Evolutionary conservation across 2,329 filamentous ascomycete genomes (phyloP).

Genomic region (Ascochyta viciae-villosae): DNA sequence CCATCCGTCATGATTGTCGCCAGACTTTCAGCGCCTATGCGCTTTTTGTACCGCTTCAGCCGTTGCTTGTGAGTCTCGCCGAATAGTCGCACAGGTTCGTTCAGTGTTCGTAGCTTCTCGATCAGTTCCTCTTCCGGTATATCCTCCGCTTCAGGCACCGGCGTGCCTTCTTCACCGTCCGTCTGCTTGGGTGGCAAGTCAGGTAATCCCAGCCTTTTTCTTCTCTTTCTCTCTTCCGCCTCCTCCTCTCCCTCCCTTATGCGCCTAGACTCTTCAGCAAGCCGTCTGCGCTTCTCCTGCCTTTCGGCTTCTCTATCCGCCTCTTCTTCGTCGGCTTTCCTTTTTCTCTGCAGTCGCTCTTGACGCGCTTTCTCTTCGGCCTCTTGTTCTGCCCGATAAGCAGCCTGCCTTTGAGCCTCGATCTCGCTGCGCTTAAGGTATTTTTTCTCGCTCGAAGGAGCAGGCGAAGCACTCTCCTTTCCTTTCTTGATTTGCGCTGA

Average conservation of each 20-base stretch:
- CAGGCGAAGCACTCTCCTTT: conserved; percentile 59
- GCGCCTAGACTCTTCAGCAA: conserved; percentile 80
- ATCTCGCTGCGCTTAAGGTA: conserved; percentile 85
- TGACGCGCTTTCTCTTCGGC: conserved; percentile 74
- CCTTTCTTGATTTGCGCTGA: conserved; percentile 88
- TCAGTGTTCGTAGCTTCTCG: conserved; percentile 70
- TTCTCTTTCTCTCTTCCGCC: conserved; percentile 73
- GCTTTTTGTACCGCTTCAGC: conserved; percentile 72
- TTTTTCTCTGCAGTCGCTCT: conserved; percentile 76
- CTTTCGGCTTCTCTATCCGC: conserved; percentile 71
- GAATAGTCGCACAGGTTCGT: conserved; percentile 78
- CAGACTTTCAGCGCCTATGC: conserved; percentile 56
- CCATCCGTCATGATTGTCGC: conserved; percentile 67
- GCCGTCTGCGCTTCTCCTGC: conserved; percentile 79
- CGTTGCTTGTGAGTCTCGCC: conserved; percentile 77
- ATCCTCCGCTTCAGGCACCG: conserved; percentile 62
- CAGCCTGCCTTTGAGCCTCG: conserved; percentile 80
- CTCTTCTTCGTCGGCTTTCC: conserved; percentile 87
- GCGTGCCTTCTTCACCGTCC: conserved; percentile 53
- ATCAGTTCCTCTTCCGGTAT: conserved; percentile 75
- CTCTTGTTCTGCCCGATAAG: conserved; percentile 83
- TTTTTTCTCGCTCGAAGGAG: conserved; percentile 60
- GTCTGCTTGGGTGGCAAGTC: conserved; percentile 66
- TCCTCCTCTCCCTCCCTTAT: conserved; percentile 75
- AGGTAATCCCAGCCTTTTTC: conserved; percentile 81